Percentiles rank a stretch among this genome's conserved stretches.
These are phyloP conservation scores for Lecanoromycetidae sp. DNA, from an alignment of 2,329 filamentous ascomycete species.

Conservation along the genomic window DNA sequence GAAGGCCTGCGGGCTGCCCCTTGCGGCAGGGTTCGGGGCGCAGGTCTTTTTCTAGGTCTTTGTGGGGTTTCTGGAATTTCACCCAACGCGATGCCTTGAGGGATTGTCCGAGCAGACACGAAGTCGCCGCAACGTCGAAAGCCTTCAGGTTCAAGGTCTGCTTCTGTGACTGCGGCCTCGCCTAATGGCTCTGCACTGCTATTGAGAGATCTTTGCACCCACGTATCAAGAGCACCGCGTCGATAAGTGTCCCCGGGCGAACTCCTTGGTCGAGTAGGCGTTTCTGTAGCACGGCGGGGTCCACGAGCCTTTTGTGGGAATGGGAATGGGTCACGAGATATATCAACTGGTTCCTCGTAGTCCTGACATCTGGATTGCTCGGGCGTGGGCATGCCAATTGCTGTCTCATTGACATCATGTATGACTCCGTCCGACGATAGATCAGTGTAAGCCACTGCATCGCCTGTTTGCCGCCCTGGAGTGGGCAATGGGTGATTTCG, in stretches of 20 bases:
- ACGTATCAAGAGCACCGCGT: conserved; percentile 25
- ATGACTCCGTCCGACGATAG: not conserved
- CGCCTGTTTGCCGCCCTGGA: conserved; percentile 9
- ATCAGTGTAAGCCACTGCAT: not conserved
- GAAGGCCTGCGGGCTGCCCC: conserved; percentile 6
- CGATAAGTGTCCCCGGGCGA: conserved; percentile 20
- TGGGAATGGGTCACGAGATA: conserved; percentile 4
- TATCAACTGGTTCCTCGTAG: too few relatives aligned
- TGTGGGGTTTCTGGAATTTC: conserved; percentile 11
- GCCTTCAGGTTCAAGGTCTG: not conserved
- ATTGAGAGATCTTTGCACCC: conserved; percentile 20
- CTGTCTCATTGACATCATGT: not conserved
- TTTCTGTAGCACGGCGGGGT: not conserved
- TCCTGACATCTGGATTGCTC: too few relatives aligned
- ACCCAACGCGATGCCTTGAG: conserved; percentile 7
- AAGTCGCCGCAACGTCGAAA: conserved; percentile 5
- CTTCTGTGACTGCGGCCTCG: not conserved
- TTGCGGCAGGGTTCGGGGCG: conserved; percentile 1
- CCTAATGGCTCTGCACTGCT: not conserved
- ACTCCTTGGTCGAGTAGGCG: conserved; percentile 2
- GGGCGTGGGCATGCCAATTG: not conserved
- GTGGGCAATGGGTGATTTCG: conserved; percentile 18
- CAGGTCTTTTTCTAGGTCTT: not conserved
- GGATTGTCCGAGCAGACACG: conserved; percentile 14
- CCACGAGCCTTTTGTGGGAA: conserved; percentile 9